Evolutionary conservation across 2,329 filamentous ascomycete species (phyloP).

Genomic region (Aspergillus proliferans): DNA sequence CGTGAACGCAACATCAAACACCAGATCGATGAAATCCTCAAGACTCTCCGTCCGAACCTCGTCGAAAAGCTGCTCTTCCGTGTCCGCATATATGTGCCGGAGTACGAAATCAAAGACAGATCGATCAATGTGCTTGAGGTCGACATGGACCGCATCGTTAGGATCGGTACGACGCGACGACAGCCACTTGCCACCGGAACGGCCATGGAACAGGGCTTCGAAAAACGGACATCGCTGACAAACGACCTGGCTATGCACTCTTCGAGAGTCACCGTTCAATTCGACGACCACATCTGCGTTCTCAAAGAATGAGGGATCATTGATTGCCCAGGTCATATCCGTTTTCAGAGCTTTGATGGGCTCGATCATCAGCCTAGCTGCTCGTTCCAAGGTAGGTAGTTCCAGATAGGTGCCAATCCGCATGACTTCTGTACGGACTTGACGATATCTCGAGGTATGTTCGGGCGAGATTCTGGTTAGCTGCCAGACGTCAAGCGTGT

Average conservation of each 20-base stretch:
- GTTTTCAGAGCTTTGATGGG: constrained; percentile 58
- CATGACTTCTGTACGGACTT: constrained; percentile 81
- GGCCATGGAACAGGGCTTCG: constrained; percentile 79
- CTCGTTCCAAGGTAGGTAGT: constrained; percentile 65
- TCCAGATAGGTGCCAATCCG: constrained; percentile 68
- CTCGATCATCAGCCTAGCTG: constrained; percentile 66
- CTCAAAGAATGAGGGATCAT: constrained; percentile 65
- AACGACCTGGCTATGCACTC: constrained; percentile 70
- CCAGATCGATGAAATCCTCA: constrained; percentile 80
- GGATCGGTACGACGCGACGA: constrained; percentile 54
- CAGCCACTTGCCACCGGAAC: constrained; percentile 79
- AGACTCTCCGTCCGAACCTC: constrained; percentile 63
- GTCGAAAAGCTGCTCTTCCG: constrained; percentile 74
- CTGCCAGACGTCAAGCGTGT: constrained; percentile 79
- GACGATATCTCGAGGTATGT: constrained; percentile 66
- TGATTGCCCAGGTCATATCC: constrained; percentile 66
- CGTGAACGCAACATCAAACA: constrained; percentile 82
- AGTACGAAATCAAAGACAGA: constrained; percentile 73
- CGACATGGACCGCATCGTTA: constrained; percentile 58
- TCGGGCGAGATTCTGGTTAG: constrained; percentile 60
- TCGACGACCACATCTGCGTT: constrained; percentile 75
- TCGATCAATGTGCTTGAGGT: constrained; percentile 72
- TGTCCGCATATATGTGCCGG: constrained; percentile 75
- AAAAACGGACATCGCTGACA: constrained; percentile 90
- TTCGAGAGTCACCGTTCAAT: constrained; percentile 62